A percentile compares a stretch with the other conserved stretches of the same genome.
These are phyloP conservation scores for Amanita jacksonii DNA, from an alignment of 768 basidiomycete genomes.

Conservation along the genomic window DNA sequence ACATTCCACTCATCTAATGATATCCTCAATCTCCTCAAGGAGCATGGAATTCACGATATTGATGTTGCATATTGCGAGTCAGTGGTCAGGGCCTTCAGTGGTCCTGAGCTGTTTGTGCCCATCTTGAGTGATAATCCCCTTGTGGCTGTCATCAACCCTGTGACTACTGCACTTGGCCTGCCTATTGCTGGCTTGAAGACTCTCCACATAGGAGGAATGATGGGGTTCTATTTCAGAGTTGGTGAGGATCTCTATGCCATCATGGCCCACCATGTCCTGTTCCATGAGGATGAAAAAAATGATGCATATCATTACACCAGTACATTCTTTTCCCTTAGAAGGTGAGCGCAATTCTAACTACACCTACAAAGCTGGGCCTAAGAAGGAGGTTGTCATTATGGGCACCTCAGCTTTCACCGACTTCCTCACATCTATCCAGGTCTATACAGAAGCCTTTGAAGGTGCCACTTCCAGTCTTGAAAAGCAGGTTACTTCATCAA, in stretches of 20 bases:
- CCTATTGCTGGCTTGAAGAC: conserved; percentile 25
- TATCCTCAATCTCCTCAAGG: conserved; percentile 23
- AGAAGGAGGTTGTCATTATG: conserved; percentile 28
- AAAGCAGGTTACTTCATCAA: conserved; percentile 13
- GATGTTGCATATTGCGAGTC: conserved; percentile 29
- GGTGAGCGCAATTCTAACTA: conserved; percentile 20
- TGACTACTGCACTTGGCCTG: conserved; percentile 28
- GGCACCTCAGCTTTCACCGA: conserved; percentile 20
- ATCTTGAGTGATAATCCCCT: conserved; percentile 20
- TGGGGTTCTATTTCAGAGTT: conserved; percentile 26
- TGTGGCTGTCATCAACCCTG: conserved; percentile 23
- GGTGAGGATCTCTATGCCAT: conserved; percentile 23
- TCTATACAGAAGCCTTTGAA: conserved; percentile 16
- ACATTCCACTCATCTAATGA: conserved; percentile 21
- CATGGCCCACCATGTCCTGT: conserved; percentile 25
- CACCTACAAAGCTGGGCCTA: conserved; percentile 18
- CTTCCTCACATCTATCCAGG: conserved; percentile 22
- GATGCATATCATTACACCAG: conserved; percentile 17
- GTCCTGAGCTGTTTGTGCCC: conserved; percentile 23
- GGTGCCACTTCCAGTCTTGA: conserved; percentile 14
- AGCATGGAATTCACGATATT: conserved; percentile 22
- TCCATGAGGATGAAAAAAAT: conserved; percentile 18
- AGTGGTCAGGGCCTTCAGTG: conserved; percentile 13
- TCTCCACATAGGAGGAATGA: conserved; percentile 25
- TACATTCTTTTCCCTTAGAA: conserved; percentile 21